phyloP scores from a whole-genome alignment of 164 flowering plant genomes.

The Liquidambar formosana region DNA sequence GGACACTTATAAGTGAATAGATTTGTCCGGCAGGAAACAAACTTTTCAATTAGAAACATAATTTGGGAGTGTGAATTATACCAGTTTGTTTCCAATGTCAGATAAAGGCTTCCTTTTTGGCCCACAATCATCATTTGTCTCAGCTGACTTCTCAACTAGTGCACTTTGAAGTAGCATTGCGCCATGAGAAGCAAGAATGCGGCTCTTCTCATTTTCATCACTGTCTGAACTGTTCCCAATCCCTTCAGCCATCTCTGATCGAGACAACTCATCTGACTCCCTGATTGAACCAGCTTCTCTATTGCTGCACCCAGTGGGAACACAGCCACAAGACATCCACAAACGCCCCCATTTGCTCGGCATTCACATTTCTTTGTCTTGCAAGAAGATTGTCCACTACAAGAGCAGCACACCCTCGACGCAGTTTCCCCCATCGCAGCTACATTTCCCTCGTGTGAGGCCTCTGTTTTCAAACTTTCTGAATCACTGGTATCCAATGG shows the following conservation, averaged over 20 bases:
- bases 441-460: slow-evolving; percentile 16
- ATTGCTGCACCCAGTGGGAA: slow-evolving; percentile 54
- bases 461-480: slow-evolving; percentile 19
- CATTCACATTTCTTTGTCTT: slow-evolving; percentile 81
- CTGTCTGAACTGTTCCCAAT: slow-evolving; percentile 13
- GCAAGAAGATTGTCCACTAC: slow-evolving; percentile 57
- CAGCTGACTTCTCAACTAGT: slow-evolving; percentile 48
- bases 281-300: slow-evolving; percentile 25
- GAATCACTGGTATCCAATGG: slow-evolving; percentile 6
- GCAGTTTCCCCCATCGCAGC: slow-evolving; percentile 2
- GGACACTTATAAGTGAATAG: too few species aligned
- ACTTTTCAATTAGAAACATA: not conserved
- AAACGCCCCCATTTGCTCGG: slow-evolving; percentile 41
- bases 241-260: slow-evolving; percentile 20
- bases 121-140: slow-evolving; percentile 35
- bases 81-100: slow-evolving; percentile 88
- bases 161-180: slow-evolving; percentile 75
- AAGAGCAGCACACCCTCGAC: slow-evolving; percentile 56
- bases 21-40: not conserved
- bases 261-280: slow-evolving; percentile 19
- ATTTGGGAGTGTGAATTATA: slow-evolving; percentile 21
- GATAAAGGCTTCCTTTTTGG: slow-evolving; percentile 69
- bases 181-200: slow-evolving; percentile 67
- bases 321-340: slow-evolving; percentile 73
- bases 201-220: slow-evolving; percentile 36